These are phyloP conservation scores for Torulaspora maleeae DNA, from an alignment of 805 yeast species.

Conservation along the genomic window DNA sequence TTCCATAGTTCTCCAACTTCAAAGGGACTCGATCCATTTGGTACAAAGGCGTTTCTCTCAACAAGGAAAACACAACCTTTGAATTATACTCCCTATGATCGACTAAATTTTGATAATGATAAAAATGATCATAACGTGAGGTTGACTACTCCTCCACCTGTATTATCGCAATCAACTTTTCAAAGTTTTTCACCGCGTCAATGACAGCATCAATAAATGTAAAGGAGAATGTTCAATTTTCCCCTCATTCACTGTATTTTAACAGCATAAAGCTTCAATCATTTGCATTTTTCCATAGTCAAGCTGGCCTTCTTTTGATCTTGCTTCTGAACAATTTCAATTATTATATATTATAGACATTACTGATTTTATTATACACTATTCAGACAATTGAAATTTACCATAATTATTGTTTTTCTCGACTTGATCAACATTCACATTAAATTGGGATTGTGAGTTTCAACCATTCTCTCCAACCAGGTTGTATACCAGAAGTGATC, in stretches of 20 bases:
- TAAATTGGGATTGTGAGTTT: too few relatives aligned
- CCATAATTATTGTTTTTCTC: background rate
- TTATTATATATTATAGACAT: too few relatives aligned
- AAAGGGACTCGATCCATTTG: background rate
- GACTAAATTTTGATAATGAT: background rate
- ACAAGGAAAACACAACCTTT: background rate
- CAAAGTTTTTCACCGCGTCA: background rate
- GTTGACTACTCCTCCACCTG: background rate
- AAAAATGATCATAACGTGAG: background rate
- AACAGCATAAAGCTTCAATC: background rate
- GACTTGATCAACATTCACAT: background rate
- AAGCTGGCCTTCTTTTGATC: conserved; percentile 7
- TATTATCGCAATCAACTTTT: background rate
- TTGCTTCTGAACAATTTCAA: background rate
- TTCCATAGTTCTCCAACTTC: conserved; percentile 20
- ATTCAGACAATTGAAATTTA: background rate
- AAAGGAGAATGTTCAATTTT: background rate
- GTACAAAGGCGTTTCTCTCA: background rate
- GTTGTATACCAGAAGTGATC: too few relatives aligned
- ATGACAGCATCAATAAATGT: background rate
- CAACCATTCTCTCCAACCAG: too few relatives aligned
- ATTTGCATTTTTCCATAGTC: conserved; percentile 1
- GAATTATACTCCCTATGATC: background rate
- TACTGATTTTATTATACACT: background rate
- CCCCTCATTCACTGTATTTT: background rate